Evolutionary conservation across 495 filamentous ascomycete species (phyloP), one percentile per base, ranked within the genome.

Genomic region (Bacidia gigantensis): DNA sequence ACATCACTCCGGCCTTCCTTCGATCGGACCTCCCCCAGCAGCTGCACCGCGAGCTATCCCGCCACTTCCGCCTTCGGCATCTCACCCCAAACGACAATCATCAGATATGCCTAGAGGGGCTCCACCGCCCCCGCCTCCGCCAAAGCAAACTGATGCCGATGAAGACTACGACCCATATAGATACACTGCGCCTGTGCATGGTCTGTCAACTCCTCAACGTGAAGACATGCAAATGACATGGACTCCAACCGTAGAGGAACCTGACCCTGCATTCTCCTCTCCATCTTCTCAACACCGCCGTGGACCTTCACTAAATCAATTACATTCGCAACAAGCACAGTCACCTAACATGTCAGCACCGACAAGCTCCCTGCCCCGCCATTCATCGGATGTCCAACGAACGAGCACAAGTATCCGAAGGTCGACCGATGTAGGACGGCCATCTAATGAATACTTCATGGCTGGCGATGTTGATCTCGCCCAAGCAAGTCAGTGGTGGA

Each of bases 391-490:
- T 62, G 65, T 82, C 14, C 67, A 76, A 41, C 74, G 85, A 51
- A 58, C 60, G 44, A 64, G 62, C 44, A 54, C 65, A 5, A 73
- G 59, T 38, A 63, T 70, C 21, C 78, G 86, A 48, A 72, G 82
- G 57, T 96, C 90, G 20, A 79, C 84, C 58, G 92, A 98, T 56
- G 68, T 76, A 32, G 56, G 71, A 26, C 75, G 83, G 26, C 72
- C 78, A 3, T 80, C 78, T 23, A 72, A 80, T 56, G 90, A 95
- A 46, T 57, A 62, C 22, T 92, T 73, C 63, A 86, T 97, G 55
- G 92, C 92, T 47, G 80, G 78, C 51, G 89, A 96, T 46, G 66
- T 96, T 56, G 90, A 97, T 60, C 71, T 97, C 26, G 79, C 76
- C 9, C 69, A 73, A 50, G 70, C 68, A 46, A 83, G 78, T 0